Evolutionary conservation across 2,329 filamentous ascomycete species (phyloP).

Genomic region (Sporothrix dimorphospora): DNA sequence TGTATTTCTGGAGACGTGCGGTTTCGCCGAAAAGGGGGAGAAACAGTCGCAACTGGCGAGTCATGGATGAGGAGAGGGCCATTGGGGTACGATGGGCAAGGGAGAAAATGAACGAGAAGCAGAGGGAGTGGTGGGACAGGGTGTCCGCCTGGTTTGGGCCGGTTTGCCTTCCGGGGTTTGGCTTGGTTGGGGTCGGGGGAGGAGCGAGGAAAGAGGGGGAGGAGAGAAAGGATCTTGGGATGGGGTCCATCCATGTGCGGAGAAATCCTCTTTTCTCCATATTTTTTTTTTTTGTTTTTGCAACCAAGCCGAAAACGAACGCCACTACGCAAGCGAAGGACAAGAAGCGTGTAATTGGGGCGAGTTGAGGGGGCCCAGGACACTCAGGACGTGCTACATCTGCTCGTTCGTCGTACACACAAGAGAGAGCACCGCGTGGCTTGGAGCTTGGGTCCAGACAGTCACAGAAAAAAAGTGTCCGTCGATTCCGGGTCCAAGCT

Average conservation of each 20-base stretch:
- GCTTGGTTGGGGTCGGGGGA: background rate
- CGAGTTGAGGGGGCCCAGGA: background rate
- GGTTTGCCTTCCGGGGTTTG: background rate
- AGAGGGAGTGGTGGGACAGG: background rate
- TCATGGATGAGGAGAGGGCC: background rate
- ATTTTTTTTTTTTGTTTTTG: background rate
- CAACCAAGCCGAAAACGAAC: background rate
- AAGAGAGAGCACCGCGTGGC: background rate
- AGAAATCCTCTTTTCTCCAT: conserved; percentile 1
- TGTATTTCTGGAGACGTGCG: background rate
- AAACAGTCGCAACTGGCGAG: background rate
- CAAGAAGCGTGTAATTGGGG: background rate
- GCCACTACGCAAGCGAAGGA: background rate
- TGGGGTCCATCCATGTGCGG: conserved; percentile 4
- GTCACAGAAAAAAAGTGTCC: background rate
- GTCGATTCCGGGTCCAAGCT: background rate
- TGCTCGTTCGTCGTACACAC: background rate
- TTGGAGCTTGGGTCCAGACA: background rate
- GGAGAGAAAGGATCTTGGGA: background rate
- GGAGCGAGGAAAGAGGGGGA: background rate
- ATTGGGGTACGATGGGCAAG: background rate
- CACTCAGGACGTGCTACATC: background rate
- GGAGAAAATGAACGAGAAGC: background rate
- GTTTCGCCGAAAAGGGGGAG: background rate
- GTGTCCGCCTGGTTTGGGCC: background rate